These are phyloP conservation scores for Rhynchospora pubera DNA, from an alignment of 176 grass and related monocot genomes.

Conservation along the genomic window DNA sequence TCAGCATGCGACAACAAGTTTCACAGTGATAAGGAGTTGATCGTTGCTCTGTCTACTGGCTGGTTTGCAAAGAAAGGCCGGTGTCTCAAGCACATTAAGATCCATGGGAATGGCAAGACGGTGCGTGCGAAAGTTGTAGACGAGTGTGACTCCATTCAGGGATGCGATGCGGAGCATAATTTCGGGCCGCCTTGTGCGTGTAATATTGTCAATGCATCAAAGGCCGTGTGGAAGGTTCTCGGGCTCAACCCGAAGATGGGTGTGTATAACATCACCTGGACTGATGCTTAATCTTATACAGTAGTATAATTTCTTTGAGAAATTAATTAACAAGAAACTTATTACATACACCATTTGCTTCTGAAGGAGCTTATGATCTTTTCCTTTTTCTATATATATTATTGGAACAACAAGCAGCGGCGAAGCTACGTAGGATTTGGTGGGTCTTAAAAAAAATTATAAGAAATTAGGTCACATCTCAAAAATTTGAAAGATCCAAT, in stretches of 20 bases:
- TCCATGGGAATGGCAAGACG: conserved; percentile 33
- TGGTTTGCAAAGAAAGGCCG: conserved; percentile 42
- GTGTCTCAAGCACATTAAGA: conserved; percentile 29
- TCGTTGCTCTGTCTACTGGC: conserved; percentile 50
- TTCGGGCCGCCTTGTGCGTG: conserved; percentile 47
- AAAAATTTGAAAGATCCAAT: no score
- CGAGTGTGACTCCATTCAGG: conserved; percentile 49
- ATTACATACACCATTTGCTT: neutral
- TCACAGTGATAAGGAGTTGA: conserved; percentile 30
- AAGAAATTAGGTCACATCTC: no score
- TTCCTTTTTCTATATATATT: no score
- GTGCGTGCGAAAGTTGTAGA: conserved; percentile 55
- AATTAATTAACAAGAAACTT: neutral
- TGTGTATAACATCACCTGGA: conserved; percentile 46
- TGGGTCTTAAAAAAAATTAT: no score
- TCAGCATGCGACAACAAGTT: conserved; percentile 37
- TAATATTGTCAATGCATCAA: conserved; percentile 49
- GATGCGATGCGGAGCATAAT: conserved; percentile 40
- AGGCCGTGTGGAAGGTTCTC: conserved; percentile 53
- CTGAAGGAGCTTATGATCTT: neutral
- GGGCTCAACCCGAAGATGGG: conserved; percentile 24
- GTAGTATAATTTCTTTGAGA: neutral
- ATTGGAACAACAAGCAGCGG: no score
- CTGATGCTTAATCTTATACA: conserved; percentile 32
- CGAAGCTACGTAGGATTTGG: no score